Conservation (phyloP, 2,329 filamentous ascomycete genomes). For the Teratosphaeria epicoccoides region DNA sequence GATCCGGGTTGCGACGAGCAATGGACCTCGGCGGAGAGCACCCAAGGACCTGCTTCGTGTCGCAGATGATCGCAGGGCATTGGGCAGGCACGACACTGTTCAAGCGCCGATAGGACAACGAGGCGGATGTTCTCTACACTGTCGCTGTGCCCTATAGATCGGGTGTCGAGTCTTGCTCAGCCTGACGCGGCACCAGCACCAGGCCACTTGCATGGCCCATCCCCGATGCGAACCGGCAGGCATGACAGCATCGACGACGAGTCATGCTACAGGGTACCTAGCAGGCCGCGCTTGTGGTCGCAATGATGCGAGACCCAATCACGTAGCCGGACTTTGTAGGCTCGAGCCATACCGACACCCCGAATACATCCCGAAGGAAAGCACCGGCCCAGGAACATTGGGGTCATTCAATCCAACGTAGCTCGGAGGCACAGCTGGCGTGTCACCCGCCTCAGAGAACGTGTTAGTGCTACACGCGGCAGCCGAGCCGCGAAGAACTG, state of each 20-base stretch:
- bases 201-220: not conserved
- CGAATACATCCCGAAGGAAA: not conserved
- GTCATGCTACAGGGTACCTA: not conserved
- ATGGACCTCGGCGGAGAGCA: too few relatives aligned
- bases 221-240: not conserved
- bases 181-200: not conserved
- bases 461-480: not conserved
- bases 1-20: too few relatives aligned
- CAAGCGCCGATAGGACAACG: not conserved
- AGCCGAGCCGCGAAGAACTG: not conserved
- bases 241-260: not conserved
- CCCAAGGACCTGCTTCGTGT: too few relatives aligned
- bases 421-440: not conserved
- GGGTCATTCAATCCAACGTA: not conserved
- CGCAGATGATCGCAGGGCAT: too few relatives aligned
- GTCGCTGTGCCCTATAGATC: not conserved
- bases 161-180: not conserved
- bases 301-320: not conserved
- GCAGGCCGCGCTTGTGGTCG: not conserved
- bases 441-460: not conserved
- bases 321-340: not conserved
- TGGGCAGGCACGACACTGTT: too few relatives aligned
- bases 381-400: not conserved
- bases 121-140: not conserved
- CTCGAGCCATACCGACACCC: not conserved